A percentile compares a stretch with the other conserved stretches of the same genome.
These are phyloP conservation scores for Mesotaenium endlicherianum DNA, from an alignment of 139 green algal species.

Conservation along the genomic window DNA sequence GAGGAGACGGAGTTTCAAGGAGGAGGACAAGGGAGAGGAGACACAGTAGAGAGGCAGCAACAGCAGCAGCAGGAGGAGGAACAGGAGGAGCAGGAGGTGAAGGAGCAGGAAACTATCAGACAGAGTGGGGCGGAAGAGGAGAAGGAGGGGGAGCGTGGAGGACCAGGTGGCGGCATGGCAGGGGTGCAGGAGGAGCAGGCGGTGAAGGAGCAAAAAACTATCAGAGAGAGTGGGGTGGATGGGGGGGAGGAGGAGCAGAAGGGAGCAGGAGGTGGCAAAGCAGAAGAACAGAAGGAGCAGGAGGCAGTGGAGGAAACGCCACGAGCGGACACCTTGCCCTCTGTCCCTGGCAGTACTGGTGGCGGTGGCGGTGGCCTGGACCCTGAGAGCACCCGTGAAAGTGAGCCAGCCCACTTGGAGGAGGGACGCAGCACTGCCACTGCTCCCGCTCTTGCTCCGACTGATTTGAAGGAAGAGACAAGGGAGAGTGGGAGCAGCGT, in stretches of 20 bases:
- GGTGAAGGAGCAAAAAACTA: not conserved
- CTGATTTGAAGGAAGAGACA: not conserved
- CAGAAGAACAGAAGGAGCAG: not conserved
- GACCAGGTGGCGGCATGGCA: not conserved
- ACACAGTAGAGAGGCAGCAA: not conserved
- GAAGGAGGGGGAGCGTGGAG: not conserved
- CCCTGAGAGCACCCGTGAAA: not conserved
- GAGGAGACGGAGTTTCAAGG: not conserved
- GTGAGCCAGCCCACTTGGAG: not conserved
- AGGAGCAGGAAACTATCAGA: not conserved
- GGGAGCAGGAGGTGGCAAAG: not conserved
- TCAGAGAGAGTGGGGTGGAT: not conserved
- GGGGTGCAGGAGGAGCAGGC: not conserved
- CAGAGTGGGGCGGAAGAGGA: not conserved
- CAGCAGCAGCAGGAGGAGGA: not conserved
- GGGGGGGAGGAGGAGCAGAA: constrained; percentile 8
- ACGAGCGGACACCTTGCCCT: too few species aligned
- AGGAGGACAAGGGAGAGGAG: not conserved
- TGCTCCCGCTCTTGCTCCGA: not conserved
- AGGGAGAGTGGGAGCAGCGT: not conserved
- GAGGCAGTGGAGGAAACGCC: not conserved
- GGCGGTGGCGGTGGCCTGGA: not conserved
- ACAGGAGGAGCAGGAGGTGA: constrained; percentile 4
- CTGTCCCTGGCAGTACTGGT: too few species aligned
- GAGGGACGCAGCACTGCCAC: not conserved